phyloP scores from a whole-genome alignment of 1,284 basidiomycete species.

The Dichomitus squalens region DNA sequence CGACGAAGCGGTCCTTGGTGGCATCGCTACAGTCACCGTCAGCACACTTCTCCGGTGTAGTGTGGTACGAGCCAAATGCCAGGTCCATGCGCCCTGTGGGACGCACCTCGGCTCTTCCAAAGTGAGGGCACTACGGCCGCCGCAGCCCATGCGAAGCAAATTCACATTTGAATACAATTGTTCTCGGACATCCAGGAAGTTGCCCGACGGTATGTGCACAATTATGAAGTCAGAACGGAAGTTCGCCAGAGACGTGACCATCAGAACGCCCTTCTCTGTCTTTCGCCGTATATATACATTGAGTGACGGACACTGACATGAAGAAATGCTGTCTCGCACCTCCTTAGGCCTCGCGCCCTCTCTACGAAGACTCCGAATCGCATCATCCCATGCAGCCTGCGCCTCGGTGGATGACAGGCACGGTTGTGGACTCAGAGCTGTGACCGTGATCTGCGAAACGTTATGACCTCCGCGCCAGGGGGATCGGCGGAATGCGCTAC shows the following conservation, averaged over 20 bases:
- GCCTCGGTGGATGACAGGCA: constrained; percentile 46
- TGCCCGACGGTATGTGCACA: constrained; percentile 71
- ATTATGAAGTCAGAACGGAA: constrained; percentile 85
- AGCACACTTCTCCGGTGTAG: neutral
- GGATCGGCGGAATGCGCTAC: constrained; percentile 31
- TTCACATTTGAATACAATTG: constrained; percentile 79
- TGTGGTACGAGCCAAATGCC: no score
- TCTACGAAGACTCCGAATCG: constrained; percentile 58
- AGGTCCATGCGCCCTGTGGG: neutral
- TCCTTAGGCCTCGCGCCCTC: constrained; percentile 72
- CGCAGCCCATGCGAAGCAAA: constrained; percentile 76
- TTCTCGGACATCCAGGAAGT: constrained; percentile 61
- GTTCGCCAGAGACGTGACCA: constrained; percentile 81
- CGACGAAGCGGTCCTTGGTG: constrained; percentile 75
- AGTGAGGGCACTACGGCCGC: constrained; percentile 72
- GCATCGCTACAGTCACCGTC: constrained; percentile 51
- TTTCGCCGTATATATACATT: constrained; percentile 28
- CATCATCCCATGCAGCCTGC: constrained; percentile 59
- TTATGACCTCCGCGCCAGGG: neutral
- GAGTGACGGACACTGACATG: neutral
- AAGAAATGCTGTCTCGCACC: constrained; percentile 35
- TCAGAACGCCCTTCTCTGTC: constrained; percentile 68
- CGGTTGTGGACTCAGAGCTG: constrained; percentile 50
- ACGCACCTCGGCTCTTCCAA: constrained; percentile 71
- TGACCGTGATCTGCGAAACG: constrained; percentile 55